Percentiles rank a stretch among this genome's conserved stretches.
phyloP scores from a whole-genome alignment of 208 protist genomes.

The Leptomonas seymouri region DNA sequence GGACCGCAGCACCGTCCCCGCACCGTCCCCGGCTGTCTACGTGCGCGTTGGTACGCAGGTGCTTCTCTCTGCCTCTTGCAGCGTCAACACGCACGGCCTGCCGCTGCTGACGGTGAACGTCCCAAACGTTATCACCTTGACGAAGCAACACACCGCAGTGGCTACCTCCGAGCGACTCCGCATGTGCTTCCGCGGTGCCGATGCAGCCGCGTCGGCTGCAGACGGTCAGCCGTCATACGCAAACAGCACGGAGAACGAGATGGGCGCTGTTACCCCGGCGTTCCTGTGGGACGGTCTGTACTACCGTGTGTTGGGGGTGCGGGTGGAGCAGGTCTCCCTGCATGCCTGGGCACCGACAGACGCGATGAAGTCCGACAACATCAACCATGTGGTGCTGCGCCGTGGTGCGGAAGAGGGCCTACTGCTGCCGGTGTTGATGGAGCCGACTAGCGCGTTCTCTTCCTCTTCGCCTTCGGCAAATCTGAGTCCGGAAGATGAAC shows the following conservation, averaged over 20 bases:
- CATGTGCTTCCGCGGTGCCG: slow-evolving; percentile 38
- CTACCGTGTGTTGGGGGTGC: slow-evolving; percentile 57
- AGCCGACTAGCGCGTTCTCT: not conserved
- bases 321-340: slow-evolving; percentile 44
- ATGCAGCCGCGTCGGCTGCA: slow-evolving; percentile 17
- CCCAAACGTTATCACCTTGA: slow-evolving; percentile 45
- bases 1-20: not conserved
- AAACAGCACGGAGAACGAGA: slow-evolving; percentile 22
- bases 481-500: slow-evolving; percentile 21
- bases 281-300: slow-evolving; percentile 56
- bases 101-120: slow-evolving; percentile 38
- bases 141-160: slow-evolving; percentile 39
- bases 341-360: slow-evolving; percentile 38
- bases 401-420: slow-evolving; percentile 46
- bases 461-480: not conserved
- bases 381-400: slow-evolving; percentile 58
- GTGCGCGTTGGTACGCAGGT: slow-evolving; percentile 41
- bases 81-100: slow-evolving; percentile 50
- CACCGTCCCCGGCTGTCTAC: slow-evolving; percentile 4
- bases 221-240: slow-evolving; percentile 6
- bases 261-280: slow-evolving; percentile 16
- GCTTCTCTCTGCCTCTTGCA: slow-evolving; percentile 54
- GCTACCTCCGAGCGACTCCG: slow-evolving; percentile 38
- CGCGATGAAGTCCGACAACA: slow-evolving; percentile 35
- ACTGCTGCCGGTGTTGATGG: slow-evolving; percentile 45